Base-by-base conservation (phyloP, 176 grass and related monocot species). In the Luzula sylvatica region DNA sequence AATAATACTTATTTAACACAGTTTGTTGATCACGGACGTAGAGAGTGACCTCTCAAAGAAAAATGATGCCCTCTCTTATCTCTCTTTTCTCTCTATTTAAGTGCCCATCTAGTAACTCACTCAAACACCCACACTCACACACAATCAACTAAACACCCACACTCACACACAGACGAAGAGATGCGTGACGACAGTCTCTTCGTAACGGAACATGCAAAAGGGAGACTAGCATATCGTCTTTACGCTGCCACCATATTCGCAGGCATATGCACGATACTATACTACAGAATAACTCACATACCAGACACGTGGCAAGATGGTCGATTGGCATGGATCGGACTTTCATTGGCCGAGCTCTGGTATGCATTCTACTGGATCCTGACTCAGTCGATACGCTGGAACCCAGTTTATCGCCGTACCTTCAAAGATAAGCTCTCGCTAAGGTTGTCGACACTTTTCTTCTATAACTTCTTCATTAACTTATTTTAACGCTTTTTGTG, bases 291-390 rank as follows among this genome's bases (percentile, higher is more conserved):
- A 1, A 76, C 53, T 35, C 26, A 42, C 45, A 23, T 83, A 16
- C 78, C 78, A 5, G 44, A 35, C 6, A 59, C 39, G 35, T 48
- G 46, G 58, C 57, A 17, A 59, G 21, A 52, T 0, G 60, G 74
- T 3, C 26, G 61, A 50, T 73, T 44, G 57, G 41, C 55, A 17
- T 82, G 87, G 78, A 35, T 86, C 20, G 78, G 82, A 24, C 58
- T 94, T 56, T 64, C 65, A 5, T 32, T 57, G 23, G 87, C 70
- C 11, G 87, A 94, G 82, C 61, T 94, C 14, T 86, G 77, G 67
- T 86, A 72, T 53, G n/a, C 52, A 14, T 69, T 82, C 26, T 94
- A 86, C 73, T 86, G 87, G 87, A 62, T 82, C 46, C 14, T 94
- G 46, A 76, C 74, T 16, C 87, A 82, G 56, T 82, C 87, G 2